Evolutionary conservation across 179 eudicot genomes (phyloP), one percentile per base, ranked within the genome.

Genomic region (Corrigiola litoralis): DNA sequence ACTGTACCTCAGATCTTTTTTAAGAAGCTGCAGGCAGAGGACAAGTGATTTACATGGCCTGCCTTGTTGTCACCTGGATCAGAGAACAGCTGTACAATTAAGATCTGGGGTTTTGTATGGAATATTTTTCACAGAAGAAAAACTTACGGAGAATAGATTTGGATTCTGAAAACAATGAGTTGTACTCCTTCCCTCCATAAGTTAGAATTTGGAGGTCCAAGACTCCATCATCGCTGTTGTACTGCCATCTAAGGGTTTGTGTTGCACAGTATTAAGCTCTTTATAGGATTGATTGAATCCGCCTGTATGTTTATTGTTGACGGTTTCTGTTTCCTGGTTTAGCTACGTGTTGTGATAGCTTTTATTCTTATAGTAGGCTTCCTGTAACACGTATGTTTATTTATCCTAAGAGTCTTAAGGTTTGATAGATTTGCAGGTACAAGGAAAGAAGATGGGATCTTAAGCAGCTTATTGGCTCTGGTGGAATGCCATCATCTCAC

Each of bases 401-500:
- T 53, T 47, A 58, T 47, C 71, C 52, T 50, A 53, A 69, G 71
- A 51, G 40, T 56, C 72, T 53, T 65, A 75, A 65, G 60, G 51
- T 71, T 71, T 54, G 63, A 62, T 71, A 71, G 68, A 66, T 38
- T 48, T 66, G 76, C 87, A 94, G 99, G 97, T 94, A 86, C 70
- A 94, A 73, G 73, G 99, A 94, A 70, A 86, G 75, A 53, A 76
- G 82, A 36, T 90, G 96, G 94, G 99, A 94, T 72, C 66, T 82
- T 51, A 85, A 82, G 76, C 89, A 83, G 69, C 76, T 94, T 27
- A 54, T 91, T 75, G 95, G 82, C 68, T 94, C 99, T 13, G 99
- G 99, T 54, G 99, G 99, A 25, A 94, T 94, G 99, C 99, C 99
- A 24, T 94, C 99, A 58, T 94, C 99, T 47, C 99, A 94, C 77